Evolutionary conservation across 371 early-diverging fungal genomes (phyloP).

Genomic region (Nosema muscidifuracis): DNA sequence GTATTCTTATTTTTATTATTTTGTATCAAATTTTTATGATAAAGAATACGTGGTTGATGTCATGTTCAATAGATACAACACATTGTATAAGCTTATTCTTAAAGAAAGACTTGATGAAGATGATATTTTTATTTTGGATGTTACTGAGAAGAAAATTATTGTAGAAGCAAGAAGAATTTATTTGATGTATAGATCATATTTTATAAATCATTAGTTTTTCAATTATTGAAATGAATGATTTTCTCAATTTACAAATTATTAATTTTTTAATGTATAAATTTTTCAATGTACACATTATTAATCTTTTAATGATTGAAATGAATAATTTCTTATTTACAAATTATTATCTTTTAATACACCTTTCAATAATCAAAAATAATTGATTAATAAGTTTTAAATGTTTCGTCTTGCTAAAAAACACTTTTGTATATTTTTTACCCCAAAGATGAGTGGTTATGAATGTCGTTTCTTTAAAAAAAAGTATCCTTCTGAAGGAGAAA

Average conservation of each 20-base stretch:
- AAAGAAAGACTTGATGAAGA: constrained; percentile 36
- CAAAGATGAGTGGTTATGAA: constrained; percentile 24
- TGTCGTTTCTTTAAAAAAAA: constrained; percentile 76
- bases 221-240: too few relatives aligned
- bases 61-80: constrained; percentile 32
- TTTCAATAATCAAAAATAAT: too few relatives aligned
- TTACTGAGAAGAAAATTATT: constrained; percentile 17
- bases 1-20: constrained; percentile 19
- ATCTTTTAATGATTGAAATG: too few relatives aligned
- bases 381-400: too few relatives aligned
- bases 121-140: constrained; percentile 30
- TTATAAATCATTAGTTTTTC: too few relatives aligned
- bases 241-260: too few relatives aligned
- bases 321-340: too few relatives aligned
- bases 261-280: too few relatives aligned
- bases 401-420: too few relatives aligned
- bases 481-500: constrained; percentile 89
- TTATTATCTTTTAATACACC: too few relatives aligned
- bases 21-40: background rate
- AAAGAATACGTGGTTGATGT: background rate
- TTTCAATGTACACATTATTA: too few relatives aligned
- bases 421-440: too few relatives aligned
- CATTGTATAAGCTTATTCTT: constrained; percentile 18
- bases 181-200: constrained; percentile 4
- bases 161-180: constrained; percentile 4